A percentile compares a stretch with the other conserved stretches of the same genome.
phyloP scores from a whole-genome alignment of 2,329 filamentous ascomycete species.

The Fusarium dimerum region DNA sequence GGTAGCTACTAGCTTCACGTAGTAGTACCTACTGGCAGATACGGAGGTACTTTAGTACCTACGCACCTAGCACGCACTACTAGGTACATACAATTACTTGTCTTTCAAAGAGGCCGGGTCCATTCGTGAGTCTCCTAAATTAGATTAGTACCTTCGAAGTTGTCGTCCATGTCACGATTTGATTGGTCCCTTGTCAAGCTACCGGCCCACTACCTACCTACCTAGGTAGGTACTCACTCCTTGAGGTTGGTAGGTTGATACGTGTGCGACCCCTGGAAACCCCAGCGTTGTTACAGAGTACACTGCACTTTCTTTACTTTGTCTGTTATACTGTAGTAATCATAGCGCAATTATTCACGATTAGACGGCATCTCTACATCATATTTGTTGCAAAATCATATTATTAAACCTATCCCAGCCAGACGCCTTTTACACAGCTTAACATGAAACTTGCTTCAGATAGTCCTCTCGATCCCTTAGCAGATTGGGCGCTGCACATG shows the following conservation, averaged over 20 bases:
- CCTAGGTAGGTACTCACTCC: too few species aligned
- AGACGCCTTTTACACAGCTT: constrained; percentile 24
- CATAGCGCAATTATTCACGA: neutral
- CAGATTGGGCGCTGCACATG: neutral
- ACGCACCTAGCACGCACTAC: neutral
- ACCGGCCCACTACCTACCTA: too few species aligned
- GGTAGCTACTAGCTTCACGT: neutral
- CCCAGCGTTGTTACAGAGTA: too few species aligned
- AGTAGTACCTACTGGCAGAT: too few species aligned
- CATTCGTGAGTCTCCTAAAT: constrained; percentile 7
- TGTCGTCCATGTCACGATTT: constrained; percentile 25
- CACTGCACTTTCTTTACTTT: too few species aligned
- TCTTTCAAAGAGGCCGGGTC: too few species aligned
- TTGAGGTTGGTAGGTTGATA: too few species aligned
- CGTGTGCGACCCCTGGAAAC: too few species aligned
- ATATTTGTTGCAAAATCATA: constrained; percentile 8
- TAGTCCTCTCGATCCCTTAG: neutral
- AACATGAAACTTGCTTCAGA: neutral
- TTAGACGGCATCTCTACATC: neutral
- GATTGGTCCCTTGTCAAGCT: constrained; percentile 27
- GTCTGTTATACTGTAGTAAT: too few species aligned
- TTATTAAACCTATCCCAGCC: constrained; percentile 17
- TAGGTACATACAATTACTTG: too few species aligned
- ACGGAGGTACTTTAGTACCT: too few species aligned
- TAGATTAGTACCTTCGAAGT: constrained; percentile 26